Evolutionary conservation across 805 yeast species (phyloP).

Genomic region (Aciculoconidium aculeatum): DNA sequence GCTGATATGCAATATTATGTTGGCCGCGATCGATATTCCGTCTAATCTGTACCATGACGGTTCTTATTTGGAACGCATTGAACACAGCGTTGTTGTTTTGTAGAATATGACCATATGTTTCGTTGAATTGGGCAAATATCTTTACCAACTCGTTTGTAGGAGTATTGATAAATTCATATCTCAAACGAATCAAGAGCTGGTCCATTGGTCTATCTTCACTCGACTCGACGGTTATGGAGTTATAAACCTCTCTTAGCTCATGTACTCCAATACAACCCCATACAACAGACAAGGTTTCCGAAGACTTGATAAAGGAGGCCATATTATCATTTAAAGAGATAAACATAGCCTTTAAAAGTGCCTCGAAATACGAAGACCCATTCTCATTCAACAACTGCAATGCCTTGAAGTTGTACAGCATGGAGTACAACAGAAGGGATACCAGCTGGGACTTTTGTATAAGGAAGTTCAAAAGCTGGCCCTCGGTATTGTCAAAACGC

Average conservation of each 20-base stretch:
- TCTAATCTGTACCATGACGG: slow-evolving; percentile 33
- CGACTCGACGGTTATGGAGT: slow-evolving; percentile 40
- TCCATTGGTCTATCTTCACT: slow-evolving; percentile 35
- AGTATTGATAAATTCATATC: slow-evolving; percentile 27
- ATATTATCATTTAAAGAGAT: slow-evolving; percentile 46
- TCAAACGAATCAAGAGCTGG: slow-evolving; percentile 29
- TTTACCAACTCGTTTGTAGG: background rate
- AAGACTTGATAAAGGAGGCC: slow-evolving; percentile 39
- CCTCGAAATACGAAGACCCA: slow-evolving; percentile 43
- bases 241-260: slow-evolving; percentile 41
- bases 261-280: slow-evolving; percentile 52
- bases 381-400: slow-evolving; percentile 45
- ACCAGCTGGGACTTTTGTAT: slow-evolving; percentile 48
- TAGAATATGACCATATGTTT: slow-evolving; percentile 1
- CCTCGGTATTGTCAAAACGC: slow-evolving; percentile 44
- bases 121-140: too few species aligned
- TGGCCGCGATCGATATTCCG: slow-evolving; percentile 35
- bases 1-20: slow-evolving; percentile 24
- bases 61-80: slow-evolving; percentile 36
- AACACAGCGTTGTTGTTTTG: slow-evolving; percentile 28
- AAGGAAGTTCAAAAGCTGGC: slow-evolving; percentile 61
- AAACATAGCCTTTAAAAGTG: slow-evolving; percentile 50
- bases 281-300: slow-evolving; percentile 39
- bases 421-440: slow-evolving; percentile 45
- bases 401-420: slow-evolving; percentile 64